phyloP scores from a whole-genome alignment of 176 grass and related monocot genomes.

The Triticum urartu region DNA sequence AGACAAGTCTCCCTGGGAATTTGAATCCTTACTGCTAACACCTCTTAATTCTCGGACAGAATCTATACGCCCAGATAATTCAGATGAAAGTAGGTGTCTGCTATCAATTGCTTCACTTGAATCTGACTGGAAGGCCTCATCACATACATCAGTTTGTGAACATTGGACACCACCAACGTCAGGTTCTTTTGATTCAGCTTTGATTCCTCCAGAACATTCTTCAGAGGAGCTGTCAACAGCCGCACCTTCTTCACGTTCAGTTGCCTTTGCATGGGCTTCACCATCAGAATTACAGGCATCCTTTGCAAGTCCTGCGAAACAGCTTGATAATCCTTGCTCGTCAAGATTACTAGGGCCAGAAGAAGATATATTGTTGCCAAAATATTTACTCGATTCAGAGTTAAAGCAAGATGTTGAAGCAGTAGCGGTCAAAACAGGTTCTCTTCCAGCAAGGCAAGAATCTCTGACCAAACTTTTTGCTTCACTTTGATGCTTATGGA shows the following conservation, averaged over 20 bases:
- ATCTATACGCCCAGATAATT: constrained; percentile 4
- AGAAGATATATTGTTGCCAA: constrained; percentile 11
- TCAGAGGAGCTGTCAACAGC: constrained; percentile 15
- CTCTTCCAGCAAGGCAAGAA: background rate
- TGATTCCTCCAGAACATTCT: constrained; percentile 8
- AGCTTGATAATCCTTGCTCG: constrained; percentile 12
- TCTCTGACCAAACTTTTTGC: constrained; percentile 25
- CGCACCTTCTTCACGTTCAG: constrained; percentile 13
- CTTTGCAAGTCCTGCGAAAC: constrained; percentile 19
- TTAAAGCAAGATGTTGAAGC: constrained; percentile 23
- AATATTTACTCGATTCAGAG: constrained; percentile 23
- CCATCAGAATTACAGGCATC: constrained; percentile 28
- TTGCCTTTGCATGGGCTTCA: background rate
- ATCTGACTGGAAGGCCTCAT: constrained; percentile 20
- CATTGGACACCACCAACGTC: constrained; percentile 3
- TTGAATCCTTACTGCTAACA: constrained; percentile 24
- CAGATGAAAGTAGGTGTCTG: constrained; percentile 10
- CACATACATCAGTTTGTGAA: background rate
- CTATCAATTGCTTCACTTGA: constrained; percentile 32
- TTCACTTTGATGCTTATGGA: constrained; percentile 30
- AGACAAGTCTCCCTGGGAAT: constrained; percentile 4
- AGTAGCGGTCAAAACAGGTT: constrained; percentile 13
- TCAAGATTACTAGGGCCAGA: constrained; percentile 25
- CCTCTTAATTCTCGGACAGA: constrained; percentile 1
- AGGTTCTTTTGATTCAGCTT: constrained; percentile 18